Conservation (phyloP, 148 eudicot species). For the Fagopyrum esculentum region DNA sequence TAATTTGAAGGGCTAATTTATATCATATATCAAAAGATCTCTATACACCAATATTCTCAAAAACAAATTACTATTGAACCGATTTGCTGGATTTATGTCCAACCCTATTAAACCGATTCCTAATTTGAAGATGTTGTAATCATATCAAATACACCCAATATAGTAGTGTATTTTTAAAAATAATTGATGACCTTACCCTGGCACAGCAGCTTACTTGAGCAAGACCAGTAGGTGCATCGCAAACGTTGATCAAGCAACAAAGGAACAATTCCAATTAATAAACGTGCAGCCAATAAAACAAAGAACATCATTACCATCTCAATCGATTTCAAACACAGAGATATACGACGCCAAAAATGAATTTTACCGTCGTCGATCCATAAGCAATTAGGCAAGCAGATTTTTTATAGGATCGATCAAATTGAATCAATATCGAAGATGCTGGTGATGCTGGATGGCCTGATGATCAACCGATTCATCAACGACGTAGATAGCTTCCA, state of each 20-base stretch:
- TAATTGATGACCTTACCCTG: too few species aligned
- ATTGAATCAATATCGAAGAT: conserved; percentile 9
- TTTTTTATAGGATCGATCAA: not conserved
- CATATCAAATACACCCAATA: too few species aligned
- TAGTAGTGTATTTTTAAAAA: too few species aligned
- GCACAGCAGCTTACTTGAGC: not conserved
- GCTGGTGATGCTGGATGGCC: conserved; percentile 32
- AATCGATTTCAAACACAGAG: not conserved
- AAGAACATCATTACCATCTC: not conserved
- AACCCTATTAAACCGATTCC: too few species aligned
- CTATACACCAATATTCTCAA: too few species aligned
- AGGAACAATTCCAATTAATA: not conserved
- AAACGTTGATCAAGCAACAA: not conserved
- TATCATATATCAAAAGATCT: too few species aligned
- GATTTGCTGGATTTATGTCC: too few species aligned
- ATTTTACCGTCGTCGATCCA: not conserved
- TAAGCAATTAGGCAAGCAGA: not conserved
- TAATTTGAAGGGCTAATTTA: too few species aligned
- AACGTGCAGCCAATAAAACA: conserved; percentile 1
- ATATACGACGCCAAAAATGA: not conserved
- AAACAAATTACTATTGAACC: too few species aligned
- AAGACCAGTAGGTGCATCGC: not conserved
- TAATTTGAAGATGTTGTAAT: too few species aligned
- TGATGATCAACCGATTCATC: conserved; percentile 31
- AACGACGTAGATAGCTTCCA: conserved; percentile 27